Conservation (phyloP, 352 stramenopile species). For the Phytophthora nicotianae region DNA sequence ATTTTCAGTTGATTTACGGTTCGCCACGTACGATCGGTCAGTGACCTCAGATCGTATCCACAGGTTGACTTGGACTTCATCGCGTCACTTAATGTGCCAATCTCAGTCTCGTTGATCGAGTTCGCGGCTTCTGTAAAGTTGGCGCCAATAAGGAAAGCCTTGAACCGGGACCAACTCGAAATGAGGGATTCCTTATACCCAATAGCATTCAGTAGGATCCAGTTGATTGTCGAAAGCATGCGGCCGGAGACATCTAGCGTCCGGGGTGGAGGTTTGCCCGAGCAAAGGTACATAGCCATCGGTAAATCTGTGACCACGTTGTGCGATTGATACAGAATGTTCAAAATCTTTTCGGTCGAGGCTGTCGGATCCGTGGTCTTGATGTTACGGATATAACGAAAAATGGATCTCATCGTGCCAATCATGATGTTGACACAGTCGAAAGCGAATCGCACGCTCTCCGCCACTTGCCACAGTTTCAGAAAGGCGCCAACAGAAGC, state of each 20-base stretch:
- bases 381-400: conserved; percentile 39
- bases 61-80: conserved; percentile 46
- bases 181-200: conserved; percentile 42
- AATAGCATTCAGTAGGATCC: conserved; percentile 45
- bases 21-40: conserved; percentile 52
- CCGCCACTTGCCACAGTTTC: conserved; percentile 33
- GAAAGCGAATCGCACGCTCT: conserved; percentile 33
- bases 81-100: conserved; percentile 37
- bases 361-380: conserved; percentile 43
- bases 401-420: conserved; percentile 32
- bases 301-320: conserved; percentile 63
- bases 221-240: conserved; percentile 43
- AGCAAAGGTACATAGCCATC: conserved; percentile 53
- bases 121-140: conserved; percentile 38
- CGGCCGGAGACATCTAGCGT: conserved; percentile 33
- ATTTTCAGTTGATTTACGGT: conserved; percentile 47
- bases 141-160: conserved; percentile 34
- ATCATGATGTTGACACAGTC: conserved; percentile 56
- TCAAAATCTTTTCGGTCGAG: conserved; percentile 54
- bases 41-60: conserved; percentile 41
- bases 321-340: conserved; percentile 62
- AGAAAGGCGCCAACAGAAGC: conserved; percentile 34
- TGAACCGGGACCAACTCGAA: conserved; percentile 39
- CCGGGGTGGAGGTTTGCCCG: conserved; percentile 32
- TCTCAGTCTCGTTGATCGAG: conserved; percentile 39